phyloP scores from a whole-genome alignment of 306 rosid genomes.

The Citrullus colocynthis region DNA sequence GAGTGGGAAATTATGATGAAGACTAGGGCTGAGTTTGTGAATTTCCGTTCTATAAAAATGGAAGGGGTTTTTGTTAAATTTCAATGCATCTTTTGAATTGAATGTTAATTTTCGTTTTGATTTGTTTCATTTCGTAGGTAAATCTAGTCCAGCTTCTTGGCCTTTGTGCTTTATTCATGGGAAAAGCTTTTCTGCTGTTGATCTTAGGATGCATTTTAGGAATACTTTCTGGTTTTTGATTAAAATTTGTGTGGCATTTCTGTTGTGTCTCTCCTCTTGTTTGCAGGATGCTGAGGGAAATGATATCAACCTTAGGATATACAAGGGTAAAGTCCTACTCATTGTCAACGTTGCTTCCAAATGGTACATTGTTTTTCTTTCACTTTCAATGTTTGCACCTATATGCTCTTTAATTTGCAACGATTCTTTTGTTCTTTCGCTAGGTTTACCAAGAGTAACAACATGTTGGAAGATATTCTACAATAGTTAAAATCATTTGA shows the following conservation, averaged over 20 bases:
- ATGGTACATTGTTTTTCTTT: constrained; percentile 35
- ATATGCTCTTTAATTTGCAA: background rate
- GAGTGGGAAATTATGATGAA: background rate
- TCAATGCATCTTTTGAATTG: background rate
- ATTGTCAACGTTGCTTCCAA: constrained; percentile 88
- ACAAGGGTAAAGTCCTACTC: constrained; percentile 61
- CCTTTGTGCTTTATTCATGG: background rate
- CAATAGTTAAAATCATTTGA: too few relatives aligned
- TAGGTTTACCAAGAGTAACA: background rate
- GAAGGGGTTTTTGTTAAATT: background rate
- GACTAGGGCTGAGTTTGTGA: background rate
- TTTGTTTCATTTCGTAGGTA: background rate
- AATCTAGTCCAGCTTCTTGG: background rate
- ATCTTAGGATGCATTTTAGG: background rate
- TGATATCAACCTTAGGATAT: constrained; percentile 42
- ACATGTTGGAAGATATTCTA: too few relatives aligned
- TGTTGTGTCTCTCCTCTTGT: background rate
- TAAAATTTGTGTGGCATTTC: background rate
- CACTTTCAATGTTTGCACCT: background rate
- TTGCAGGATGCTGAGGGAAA: constrained; percentile 65
- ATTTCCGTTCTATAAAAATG: background rate
- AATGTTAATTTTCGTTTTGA: background rate
- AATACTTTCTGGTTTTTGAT: background rate
- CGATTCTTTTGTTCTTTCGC: background rate
- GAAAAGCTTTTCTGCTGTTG: background rate